These are phyloP conservation scores for Pichia sporocuriosa DNA, from an alignment of 805 yeast genomes.

Conservation along the genomic window DNA sequence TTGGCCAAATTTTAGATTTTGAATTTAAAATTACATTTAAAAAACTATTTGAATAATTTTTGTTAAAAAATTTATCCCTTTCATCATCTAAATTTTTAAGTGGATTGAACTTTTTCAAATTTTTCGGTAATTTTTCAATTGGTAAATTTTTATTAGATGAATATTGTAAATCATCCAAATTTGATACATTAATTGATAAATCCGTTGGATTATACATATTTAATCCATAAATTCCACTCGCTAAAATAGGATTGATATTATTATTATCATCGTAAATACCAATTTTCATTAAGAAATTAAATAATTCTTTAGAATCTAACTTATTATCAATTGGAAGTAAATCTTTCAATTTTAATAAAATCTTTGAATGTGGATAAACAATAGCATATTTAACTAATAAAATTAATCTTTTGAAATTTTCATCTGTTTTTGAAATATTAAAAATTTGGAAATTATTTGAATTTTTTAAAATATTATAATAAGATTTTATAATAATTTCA, in stretches of 20 bases:
- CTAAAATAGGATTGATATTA: slow-evolving; percentile 22
- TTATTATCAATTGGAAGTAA: slow-evolving; percentile 9
- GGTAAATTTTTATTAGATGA: not conserved
- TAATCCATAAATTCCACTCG: slow-evolving; percentile 23
- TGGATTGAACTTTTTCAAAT: slow-evolving; percentile 5
- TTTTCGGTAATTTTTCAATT: slow-evolving; percentile 4
- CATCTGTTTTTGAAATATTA: slow-evolving; percentile 14
- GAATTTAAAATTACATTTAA: slow-evolving; percentile 5
- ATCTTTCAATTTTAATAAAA: slow-evolving; percentile 15
- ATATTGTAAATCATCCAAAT: slow-evolving; percentile 9
- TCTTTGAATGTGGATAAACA: slow-evolving; percentile 26
- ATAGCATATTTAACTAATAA: slow-evolving; percentile 25
- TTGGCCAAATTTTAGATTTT: slow-evolving; percentile 1
- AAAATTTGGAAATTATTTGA: slow-evolving; percentile 14
- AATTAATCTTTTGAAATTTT: slow-evolving; percentile 19
- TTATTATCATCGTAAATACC: slow-evolving; percentile 16
- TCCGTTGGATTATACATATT: slow-evolving; percentile 3
- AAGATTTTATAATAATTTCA: slow-evolving; percentile 10
- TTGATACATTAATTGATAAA: slow-evolving; percentile 1
- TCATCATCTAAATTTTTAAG: not conserved
- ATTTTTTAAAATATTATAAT: slow-evolving; percentile 15
- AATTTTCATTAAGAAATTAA: slow-evolving; percentile 12
- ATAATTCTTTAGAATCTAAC: slow-evolving; percentile 13
- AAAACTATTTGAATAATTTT: slow-evolving; percentile 3
- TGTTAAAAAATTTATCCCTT: not conserved